A percentile compares a stretch with the other conserved stretches of the same genome.
Conservation (phyloP, 2,329 filamentous ascomycete species). For the Colletotrichum filicis region DNA sequence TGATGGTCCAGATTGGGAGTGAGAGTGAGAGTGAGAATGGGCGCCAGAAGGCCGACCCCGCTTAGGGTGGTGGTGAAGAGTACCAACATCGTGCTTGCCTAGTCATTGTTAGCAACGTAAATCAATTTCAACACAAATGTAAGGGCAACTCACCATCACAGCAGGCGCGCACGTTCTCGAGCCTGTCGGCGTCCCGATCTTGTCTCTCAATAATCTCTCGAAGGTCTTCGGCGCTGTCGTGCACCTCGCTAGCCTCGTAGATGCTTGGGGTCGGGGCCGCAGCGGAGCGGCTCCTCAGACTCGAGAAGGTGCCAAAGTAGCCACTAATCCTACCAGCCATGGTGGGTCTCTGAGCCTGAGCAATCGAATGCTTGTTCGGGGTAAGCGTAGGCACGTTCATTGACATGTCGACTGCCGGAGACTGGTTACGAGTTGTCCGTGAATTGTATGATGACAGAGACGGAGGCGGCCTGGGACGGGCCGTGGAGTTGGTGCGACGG, state of each 20-base stretch:
- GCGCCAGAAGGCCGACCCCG: slow-evolving; percentile 52
- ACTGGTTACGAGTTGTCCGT: slow-evolving; percentile 74
- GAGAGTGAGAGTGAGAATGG: slow-evolving; percentile 48
- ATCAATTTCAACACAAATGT: neutral
- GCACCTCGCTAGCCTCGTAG: slow-evolving; percentile 71
- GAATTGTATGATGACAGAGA: slow-evolving; percentile 87
- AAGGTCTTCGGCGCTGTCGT: slow-evolving; percentile 86
- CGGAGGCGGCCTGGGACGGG: slow-evolving; percentile 63
- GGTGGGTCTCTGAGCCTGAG: slow-evolving; percentile 45
- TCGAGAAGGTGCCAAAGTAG: slow-evolving; percentile 69
- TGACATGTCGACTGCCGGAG: slow-evolving; percentile 62
- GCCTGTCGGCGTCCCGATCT: slow-evolving; percentile 78
- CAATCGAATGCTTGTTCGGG: slow-evolving; percentile 56
- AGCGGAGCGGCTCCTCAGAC: slow-evolving; percentile 62
- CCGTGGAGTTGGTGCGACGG: slow-evolving; percentile 42
- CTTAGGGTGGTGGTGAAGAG: slow-evolving; percentile 60
- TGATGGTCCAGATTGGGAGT: slow-evolving; percentile 49
- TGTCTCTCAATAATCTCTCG: slow-evolving; percentile 82
- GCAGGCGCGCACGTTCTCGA: slow-evolving; percentile 97
- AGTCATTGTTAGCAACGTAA: slow-evolving; percentile 38
- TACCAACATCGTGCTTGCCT: slow-evolving; percentile 82
- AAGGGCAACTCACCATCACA: slow-evolving; percentile 84
- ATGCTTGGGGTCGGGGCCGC: slow-evolving; percentile 58
- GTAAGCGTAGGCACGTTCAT: slow-evolving; percentile 68
- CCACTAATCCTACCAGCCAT: slow-evolving; percentile 68